Conservation (phyloP, 1,284 basidiomycete genomes). For the Apiotrichum mycotoxinovorans region DNA sequence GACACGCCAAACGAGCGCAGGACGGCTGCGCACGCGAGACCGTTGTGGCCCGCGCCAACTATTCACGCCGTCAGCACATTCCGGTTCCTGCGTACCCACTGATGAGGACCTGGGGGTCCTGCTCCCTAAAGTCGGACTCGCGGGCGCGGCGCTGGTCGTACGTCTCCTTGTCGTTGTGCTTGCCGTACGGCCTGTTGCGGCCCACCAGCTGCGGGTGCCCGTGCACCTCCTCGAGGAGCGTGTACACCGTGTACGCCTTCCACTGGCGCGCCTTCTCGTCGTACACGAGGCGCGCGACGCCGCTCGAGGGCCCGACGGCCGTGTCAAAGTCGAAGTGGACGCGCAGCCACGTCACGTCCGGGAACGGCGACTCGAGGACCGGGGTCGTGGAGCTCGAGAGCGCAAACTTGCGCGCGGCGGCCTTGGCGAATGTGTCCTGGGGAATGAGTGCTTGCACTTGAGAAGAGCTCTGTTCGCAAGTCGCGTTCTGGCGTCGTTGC, state of each 20-base stretch:
- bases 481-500: no score
- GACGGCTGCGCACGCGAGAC: conserved; percentile 60
- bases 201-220: conserved; percentile 55
- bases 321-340: conserved; percentile 63
- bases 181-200: conserved; percentile 39
- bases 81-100: neutral
- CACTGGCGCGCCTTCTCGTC: conserved; percentile 52
- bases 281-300: conserved; percentile 59
- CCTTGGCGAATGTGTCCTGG: conserved; percentile 48
- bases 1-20: conserved; percentile 59
- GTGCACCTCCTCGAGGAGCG: conserved; percentile 59
- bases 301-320: conserved; percentile 54
- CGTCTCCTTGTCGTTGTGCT: conserved; percentile 25
- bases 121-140: conserved; percentile 52
- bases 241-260: conserved; percentile 60
- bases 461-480: no score
- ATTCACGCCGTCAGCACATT: neutral
- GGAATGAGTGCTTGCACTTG: conserved; percentile 6
- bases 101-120: conserved; percentile 14
- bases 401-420: conserved; percentile 50
- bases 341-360: conserved; percentile 61
- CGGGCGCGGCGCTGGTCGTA: conserved; percentile 31
- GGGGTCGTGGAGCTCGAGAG: conserved; percentile 44
- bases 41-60: conserved; percentile 64
- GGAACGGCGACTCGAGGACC: conserved; percentile 53